Evolutionary conservation across 805 yeast genomes (phyloP).

Genomic region (Candida xiaguanensis): DNA sequence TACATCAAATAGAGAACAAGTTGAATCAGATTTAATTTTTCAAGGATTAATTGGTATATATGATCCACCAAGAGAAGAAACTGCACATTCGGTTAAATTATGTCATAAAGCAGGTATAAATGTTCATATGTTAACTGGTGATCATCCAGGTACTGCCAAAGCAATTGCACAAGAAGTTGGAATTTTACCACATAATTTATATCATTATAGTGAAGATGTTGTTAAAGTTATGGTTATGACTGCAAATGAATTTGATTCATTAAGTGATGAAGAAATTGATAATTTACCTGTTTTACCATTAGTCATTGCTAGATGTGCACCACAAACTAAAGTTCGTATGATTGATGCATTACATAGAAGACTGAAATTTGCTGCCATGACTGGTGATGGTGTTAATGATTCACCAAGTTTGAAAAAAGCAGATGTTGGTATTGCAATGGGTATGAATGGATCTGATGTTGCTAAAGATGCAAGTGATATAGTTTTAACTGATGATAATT

Average conservation of each 20-base stretch:
- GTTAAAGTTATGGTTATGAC: constrained; percentile 36
- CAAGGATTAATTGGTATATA: constrained; percentile 73
- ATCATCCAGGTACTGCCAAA: constrained; percentile 72
- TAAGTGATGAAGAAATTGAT: constrained; percentile 31
- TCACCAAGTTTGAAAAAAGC: constrained; percentile 74
- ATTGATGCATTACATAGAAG: constrained; percentile 39
- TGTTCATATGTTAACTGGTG: constrained; percentile 82
- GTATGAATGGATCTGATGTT: constrained; percentile 72
- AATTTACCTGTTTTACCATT: constrained; percentile 35
- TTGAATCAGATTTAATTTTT: constrained; percentile 54
- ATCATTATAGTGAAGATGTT: constrained; percentile 31
- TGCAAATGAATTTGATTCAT: constrained; percentile 32
- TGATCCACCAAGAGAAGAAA: constrained; percentile 75
- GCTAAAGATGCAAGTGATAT: constrained; percentile 83
- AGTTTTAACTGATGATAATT: constrained; percentile 67
- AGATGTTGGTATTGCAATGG: constrained; percentile 85
- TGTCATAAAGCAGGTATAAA: constrained; percentile 76
- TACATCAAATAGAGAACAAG: constrained; percentile 24
- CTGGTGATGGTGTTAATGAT: constrained; percentile 74
- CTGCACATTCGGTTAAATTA: constrained; percentile 57
- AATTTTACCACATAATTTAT: constrained; percentile 52
- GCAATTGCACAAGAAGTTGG: constrained; percentile 84
- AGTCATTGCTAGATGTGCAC: constrained; percentile 40
- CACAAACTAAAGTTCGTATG: constrained; percentile 40
- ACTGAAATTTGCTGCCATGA: constrained; percentile 36